Evolutionary conservation across 2,329 filamentous ascomycete species (phyloP).

Genomic region (Alternaria infectoria): DNA sequence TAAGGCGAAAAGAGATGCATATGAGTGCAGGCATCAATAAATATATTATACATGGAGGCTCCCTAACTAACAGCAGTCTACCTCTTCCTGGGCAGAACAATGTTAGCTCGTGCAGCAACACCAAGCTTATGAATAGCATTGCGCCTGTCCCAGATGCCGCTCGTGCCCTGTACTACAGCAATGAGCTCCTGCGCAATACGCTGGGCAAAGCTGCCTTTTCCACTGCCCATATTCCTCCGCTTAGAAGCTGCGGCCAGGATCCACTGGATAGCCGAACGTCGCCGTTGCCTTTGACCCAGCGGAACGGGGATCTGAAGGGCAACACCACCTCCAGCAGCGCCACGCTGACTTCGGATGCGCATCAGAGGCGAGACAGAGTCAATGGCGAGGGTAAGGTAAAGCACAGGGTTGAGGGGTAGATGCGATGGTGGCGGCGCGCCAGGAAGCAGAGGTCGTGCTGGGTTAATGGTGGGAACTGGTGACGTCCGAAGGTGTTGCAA

Average conservation of each 20-base stretch:
- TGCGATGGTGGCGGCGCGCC: conserved; percentile 77
- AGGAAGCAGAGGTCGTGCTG: conserved; percentile 73
- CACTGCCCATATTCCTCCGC: conserved; percentile 74
- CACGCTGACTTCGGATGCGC: conserved; percentile 75
- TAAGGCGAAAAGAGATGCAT: background rate
- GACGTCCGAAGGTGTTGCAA: conserved; percentile 84
- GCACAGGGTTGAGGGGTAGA: conserved; percentile 85
- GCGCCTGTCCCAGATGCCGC: conserved; percentile 83
- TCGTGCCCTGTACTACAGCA: conserved; percentile 84
- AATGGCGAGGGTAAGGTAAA: conserved; percentile 88
- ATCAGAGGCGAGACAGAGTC: conserved; percentile 92
- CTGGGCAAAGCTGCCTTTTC: conserved; percentile 74
- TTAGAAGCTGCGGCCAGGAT: conserved; percentile 85
- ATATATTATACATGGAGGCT: conserved; percentile 4
- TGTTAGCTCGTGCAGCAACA: conserved; percentile 78
- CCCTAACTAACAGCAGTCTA: conserved; percentile 12
- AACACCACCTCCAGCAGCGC: conserved; percentile 83
- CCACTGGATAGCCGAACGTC: conserved; percentile 83
- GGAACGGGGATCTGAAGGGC: conserved; percentile 84
- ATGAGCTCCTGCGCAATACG: conserved; percentile 86
- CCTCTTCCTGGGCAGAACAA: conserved; percentile 48
- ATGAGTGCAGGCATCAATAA: background rate
- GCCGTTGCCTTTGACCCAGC: conserved; percentile 73
- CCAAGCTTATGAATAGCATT: conserved; percentile 79
- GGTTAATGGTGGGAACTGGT: conserved; percentile 76